Conservation (phyloP, 306 rosid genomes). For the Cajanus cajan region DNA sequence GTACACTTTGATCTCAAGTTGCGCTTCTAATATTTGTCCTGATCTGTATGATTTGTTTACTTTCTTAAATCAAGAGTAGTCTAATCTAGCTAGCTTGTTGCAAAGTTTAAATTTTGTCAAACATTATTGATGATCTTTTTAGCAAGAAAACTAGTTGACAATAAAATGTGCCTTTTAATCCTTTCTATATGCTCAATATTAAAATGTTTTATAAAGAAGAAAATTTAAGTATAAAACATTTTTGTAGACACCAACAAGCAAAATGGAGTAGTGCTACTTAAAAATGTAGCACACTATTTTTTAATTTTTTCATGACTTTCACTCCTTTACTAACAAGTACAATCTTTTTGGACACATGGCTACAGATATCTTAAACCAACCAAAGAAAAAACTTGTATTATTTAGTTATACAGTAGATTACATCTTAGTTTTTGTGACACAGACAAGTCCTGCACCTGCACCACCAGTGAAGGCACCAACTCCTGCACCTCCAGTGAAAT, state of each 20-base stretch:
- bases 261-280: neutral
- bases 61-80: neutral
- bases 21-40: neutral
- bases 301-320: neutral
- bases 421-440: neutral
- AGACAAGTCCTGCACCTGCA: neutral
- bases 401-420: neutral
- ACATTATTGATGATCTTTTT: no score
- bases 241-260: neutral
- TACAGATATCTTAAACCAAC: neutral
- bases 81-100: neutral
- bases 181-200: neutral
- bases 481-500: conserved; percentile 14
- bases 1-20: neutral
- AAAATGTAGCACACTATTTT: neutral
- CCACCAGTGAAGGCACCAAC: conserved; percentile 7
- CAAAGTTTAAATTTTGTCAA: neutral
- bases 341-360: neutral
- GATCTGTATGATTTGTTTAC: neutral
- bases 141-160: neutral
- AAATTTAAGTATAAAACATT: neutral
- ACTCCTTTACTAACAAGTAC: neutral
- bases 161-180: neutral
- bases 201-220: neutral
- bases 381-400: neutral